Percentiles rank a stretch among this genome's conserved stretches.
Conservation (phyloP, 345 rosid genomes). For the Sisymbrium irio region DNA sequence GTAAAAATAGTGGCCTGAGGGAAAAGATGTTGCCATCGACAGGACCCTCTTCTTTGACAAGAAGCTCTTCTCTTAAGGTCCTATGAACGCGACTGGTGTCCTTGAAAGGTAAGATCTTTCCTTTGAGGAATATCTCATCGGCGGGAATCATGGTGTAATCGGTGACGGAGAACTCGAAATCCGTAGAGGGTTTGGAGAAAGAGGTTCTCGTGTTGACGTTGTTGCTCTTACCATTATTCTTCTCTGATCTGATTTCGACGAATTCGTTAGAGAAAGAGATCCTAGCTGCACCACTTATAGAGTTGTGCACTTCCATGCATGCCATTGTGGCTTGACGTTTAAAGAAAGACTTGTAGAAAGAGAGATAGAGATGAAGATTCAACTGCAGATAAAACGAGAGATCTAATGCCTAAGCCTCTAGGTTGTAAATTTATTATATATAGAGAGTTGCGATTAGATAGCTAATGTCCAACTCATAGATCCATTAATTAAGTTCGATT, state of each 20-base stretch:
- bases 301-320: conserved; percentile 65
- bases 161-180: conserved; percentile 81
- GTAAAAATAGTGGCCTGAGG: conserved; percentile 44
- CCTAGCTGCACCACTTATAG: conserved; percentile 46
- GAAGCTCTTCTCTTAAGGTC: conserved; percentile 87
- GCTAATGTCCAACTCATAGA: neutral
- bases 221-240: conserved; percentile 40
- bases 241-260: conserved; percentile 57
- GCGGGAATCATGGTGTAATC: conserved; percentile 83
- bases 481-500: neutral
- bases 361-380: conserved; percentile 1
- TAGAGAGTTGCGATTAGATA: neutral
- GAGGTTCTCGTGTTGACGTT: conserved; percentile 32
- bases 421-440: neutral
- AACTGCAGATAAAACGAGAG: conserved; percentile 7
- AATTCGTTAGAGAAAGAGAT: conserved; percentile 88
- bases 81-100: conserved; percentile 54
- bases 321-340: conserved; percentile 41
- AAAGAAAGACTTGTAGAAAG: neutral
- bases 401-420: neutral
- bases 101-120: conserved; percentile 75
- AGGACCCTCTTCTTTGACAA: conserved; percentile 39
- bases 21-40: conserved; percentile 42
- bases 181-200: conserved; percentile 49
- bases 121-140: conserved; percentile 86